Conservation (phyloP, 1,284 basidiomycete genomes). For the Hortiboletus rubellus region DNA sequence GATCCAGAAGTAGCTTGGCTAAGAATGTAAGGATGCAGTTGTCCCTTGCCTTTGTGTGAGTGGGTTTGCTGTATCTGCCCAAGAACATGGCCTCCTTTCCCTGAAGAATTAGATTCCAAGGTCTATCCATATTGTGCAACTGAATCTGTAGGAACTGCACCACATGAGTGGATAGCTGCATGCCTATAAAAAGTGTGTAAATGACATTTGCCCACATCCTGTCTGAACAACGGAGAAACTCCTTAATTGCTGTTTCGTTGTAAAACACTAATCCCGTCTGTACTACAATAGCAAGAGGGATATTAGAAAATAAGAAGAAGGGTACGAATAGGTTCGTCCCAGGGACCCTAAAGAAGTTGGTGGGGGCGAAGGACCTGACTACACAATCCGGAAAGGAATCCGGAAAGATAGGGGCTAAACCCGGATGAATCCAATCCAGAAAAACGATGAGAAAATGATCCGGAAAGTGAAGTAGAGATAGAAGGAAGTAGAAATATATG, state of each 20-base stretch:
- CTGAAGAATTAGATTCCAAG: slow-evolving; percentile 3
- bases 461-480: no score
- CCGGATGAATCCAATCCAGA: no score
- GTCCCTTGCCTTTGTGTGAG: neutral
- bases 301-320: no score
- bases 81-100: slow-evolving; percentile 1
- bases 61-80: slow-evolving; percentile 8
- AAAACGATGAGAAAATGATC: no score
- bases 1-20: neutral
- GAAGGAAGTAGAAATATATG: no score
- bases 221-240: neutral
- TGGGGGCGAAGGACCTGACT: no score
- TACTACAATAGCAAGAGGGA: no score
- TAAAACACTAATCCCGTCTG: no score
- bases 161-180: neutral
- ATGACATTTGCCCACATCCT: neutral
- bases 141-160: slow-evolving; percentile 4
- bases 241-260: neutral
- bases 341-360: no score
- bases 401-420: no score
- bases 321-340: no score
- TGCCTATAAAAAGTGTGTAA: neutral
- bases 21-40: slow-evolving; percentile 7
- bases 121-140: neutral
- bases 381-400: no score